Conservation (phyloP, 1,139 yeast genomes). For the Meyerozyma athensensis region DNA sequence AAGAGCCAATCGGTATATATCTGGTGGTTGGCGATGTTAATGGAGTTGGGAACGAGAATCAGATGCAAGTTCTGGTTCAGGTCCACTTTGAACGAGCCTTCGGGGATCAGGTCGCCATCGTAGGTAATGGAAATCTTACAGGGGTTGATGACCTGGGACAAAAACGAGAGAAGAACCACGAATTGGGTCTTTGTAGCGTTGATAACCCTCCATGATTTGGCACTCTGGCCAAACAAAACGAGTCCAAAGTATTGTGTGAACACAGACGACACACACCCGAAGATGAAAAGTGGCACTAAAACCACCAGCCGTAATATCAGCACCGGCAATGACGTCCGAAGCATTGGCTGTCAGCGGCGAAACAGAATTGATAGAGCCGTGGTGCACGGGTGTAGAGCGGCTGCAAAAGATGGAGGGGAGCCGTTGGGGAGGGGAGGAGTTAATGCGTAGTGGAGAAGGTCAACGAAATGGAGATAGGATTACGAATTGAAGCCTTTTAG, state of each 20-base stretch:
- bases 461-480: too few species aligned
- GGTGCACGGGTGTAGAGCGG: constrained; percentile 1
- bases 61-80: constrained; percentile 24
- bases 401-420: background rate
- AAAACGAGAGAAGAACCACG: constrained; percentile 40
- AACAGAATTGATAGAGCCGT: background rate
- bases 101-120: constrained; percentile 25
- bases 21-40: constrained; percentile 82
- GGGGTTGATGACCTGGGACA: constrained; percentile 40
- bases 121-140: constrained; percentile 38
- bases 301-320: constrained; percentile 24
- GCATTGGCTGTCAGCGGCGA: background rate
- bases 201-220: constrained; percentile 31
- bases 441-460: too few species aligned
- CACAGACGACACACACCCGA: constrained; percentile 43
- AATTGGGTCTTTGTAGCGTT: constrained; percentile 49
- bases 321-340: constrained; percentile 1
- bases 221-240: constrained; percentile 20
- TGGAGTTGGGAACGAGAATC: constrained; percentile 45
- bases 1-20: constrained; percentile 93
- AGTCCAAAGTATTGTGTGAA: constrained; percentile 38
- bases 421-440: background rate
- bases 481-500: too few species aligned
- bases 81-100: constrained; percentile 15
- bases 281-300: constrained; percentile 30